Conservation (phyloP, 345 rosid genomes). For the Corymbia maculata region DNA sequence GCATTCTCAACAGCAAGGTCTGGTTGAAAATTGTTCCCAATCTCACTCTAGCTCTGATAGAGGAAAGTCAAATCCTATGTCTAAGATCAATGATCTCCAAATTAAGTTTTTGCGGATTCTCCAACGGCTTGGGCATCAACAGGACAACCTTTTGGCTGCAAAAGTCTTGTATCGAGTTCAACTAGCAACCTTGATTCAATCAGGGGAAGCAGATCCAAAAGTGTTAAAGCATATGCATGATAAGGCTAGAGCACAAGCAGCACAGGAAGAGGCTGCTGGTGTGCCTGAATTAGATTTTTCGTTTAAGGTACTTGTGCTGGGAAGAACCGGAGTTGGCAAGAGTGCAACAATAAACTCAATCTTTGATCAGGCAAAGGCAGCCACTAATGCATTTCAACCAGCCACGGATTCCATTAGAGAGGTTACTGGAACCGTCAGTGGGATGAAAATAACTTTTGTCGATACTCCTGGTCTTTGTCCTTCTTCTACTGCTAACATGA, state of each 20-base stretch:
- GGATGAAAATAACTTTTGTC: constrained; percentile 67
- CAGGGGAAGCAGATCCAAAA: constrained; percentile 60
- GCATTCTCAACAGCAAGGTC: constrained; percentile 23
- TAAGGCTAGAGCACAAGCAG: constrained; percentile 47
- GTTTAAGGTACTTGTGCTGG: constrained; percentile 65
- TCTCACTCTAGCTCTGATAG: constrained; percentile 5
- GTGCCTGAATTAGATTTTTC: constrained; percentile 61
- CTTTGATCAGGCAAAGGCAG: constrained; percentile 52
- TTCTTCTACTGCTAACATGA: constrained; percentile 32
- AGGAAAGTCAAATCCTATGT: constrained; percentile 37
- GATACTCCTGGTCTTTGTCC: constrained; percentile 90
- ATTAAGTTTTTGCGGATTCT: constrained; percentile 67
- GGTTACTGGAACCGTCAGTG: constrained; percentile 54
- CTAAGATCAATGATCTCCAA: constrained; percentile 57
- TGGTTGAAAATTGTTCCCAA: constrained; percentile 25
- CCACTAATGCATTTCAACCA: constrained; percentile 74
- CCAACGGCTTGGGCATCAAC: constrained; percentile 46
- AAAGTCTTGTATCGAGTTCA: constrained; percentile 77
- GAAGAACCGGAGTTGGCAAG: constrained; percentile 97
- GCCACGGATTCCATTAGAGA: constrained; percentile 60
- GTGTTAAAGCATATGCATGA: constrained; percentile 34
- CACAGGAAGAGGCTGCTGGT: constrained; percentile 66
- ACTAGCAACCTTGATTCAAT: constrained; percentile 69
- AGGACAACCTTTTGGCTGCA: constrained; percentile 55
- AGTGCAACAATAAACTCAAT: constrained; percentile 94